Evolutionary conservation across 73 alveolate species (phyloP).

Genomic region (Paramecium octaurelia): DNA sequence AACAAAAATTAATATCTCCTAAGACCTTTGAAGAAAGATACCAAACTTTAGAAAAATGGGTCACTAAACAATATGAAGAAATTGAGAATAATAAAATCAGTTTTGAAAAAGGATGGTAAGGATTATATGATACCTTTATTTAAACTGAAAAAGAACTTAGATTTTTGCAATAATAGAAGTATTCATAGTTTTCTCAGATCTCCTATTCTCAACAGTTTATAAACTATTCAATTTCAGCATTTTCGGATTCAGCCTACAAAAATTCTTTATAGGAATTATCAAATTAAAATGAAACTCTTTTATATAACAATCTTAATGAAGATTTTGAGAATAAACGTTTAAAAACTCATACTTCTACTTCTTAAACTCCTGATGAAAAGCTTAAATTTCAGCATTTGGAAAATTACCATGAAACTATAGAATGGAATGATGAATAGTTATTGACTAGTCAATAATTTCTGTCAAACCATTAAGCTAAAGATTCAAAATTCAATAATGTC

Average conservation of each 20-base stretch:
- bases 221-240: neutral
- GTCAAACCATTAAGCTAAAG: neutral
- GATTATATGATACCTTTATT: neutral
- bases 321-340: neutral
- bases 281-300: neutral
- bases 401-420: neutral
- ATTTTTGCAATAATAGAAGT: neutral
- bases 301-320: neutral
- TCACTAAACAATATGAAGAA: neutral
- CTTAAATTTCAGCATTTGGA: neutral
- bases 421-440: slow-evolving; percentile 13
- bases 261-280: neutral
- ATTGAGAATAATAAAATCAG: neutral
- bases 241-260: neutral
- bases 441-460: neutral
- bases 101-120: slow-evolving; percentile 16
- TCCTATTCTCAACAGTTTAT: neutral
- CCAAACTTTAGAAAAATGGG: neutral
- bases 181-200: neutral
- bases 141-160: neutral
- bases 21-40: neutral
- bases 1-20: neutral
- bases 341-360: neutral
- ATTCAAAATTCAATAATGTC: neutral
- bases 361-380: neutral